Percentiles rank a stretch among this genome's conserved stretches.
Evolutionary conservation across 2,329 filamentous ascomycete genomes (phyloP).

Genomic region (Trichoderma afroharzianum): DNA sequence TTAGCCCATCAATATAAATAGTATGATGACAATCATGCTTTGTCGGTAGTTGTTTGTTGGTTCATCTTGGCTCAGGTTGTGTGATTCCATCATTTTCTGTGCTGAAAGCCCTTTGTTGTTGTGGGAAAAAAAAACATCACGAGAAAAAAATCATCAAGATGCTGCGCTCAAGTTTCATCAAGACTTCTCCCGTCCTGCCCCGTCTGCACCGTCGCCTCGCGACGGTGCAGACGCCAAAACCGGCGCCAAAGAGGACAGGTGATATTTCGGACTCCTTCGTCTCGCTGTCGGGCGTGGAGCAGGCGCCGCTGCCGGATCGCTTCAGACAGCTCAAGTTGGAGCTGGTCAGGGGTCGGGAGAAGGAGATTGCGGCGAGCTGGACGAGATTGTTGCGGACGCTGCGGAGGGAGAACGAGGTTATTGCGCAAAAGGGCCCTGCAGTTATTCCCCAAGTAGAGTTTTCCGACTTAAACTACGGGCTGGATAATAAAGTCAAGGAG

Average conservation of each 20-base stretch:
- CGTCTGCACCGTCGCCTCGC: slow-evolving; percentile 9
- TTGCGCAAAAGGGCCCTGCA: slow-evolving; percentile 42
- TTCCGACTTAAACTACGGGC: slow-evolving; percentile 38
- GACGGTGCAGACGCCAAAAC: slow-evolving; percentile 16
- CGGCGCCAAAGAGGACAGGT: slow-evolving; percentile 48
- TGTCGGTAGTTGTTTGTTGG: background rate
- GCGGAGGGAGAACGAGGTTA: slow-evolving; percentile 43
- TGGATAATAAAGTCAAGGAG: slow-evolving; percentile 31
- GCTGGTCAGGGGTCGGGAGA: slow-evolving; percentile 48
- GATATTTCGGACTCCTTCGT: slow-evolving; percentile 61
- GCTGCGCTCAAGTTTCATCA: slow-evolving; percentile 18
- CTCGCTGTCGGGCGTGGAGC: slow-evolving; percentile 49
- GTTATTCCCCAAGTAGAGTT: slow-evolving; percentile 54
- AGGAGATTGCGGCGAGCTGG: slow-evolving; percentile 47
- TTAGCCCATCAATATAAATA: background rate
- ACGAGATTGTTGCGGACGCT: slow-evolving; percentile 44
- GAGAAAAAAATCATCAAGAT: background rate
- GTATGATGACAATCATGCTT: background rate
- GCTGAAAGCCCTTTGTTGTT: background rate
- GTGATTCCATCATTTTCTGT: background rate
- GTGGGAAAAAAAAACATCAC: background rate
- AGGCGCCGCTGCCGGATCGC: slow-evolving; percentile 48
- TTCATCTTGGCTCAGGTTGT: background rate
- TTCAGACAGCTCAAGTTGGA: slow-evolving; percentile 55
- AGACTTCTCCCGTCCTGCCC: slow-evolving; percentile 8